phyloP scores from a whole-genome alignment of 129 eudicot species.

The Solidago caesia region DNA sequence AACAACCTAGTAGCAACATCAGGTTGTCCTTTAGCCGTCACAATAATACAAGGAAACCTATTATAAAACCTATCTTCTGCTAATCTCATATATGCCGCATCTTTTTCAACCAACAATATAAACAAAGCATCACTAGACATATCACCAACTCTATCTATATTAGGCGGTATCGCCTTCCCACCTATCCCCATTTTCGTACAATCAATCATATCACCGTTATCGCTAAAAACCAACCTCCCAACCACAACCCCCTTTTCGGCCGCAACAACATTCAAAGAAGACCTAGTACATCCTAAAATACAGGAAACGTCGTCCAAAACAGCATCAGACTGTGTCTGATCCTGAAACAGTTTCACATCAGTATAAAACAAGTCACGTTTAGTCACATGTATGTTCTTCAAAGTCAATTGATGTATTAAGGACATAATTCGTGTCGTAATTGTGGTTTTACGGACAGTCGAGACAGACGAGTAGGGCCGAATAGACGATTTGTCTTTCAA shows the following conservation, averaged over 20 bases:
- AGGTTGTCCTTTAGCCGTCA: conserved; percentile 88
- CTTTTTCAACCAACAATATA: conserved; percentile 81
- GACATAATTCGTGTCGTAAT: conserved; percentile 73
- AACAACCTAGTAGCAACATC: conserved; percentile 95
- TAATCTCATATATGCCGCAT: conserved; percentile 88
- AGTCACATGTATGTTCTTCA: conserved; percentile 77
- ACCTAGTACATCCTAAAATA: conserved; percentile 81
- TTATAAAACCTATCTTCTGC: conserved; percentile 92
- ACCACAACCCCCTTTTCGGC: conserved; percentile 96
- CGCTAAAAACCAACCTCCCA: conserved; percentile 73
- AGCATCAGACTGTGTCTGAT: conserved; percentile 77
- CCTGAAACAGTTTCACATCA: conserved; percentile 90
- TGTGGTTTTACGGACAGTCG: conserved; percentile 87
- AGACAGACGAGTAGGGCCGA: conserved; percentile 67
- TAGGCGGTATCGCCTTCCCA: conserved; percentile 91
- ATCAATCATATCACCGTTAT: conserved; percentile 92
- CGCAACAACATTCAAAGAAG: conserved; percentile 78
- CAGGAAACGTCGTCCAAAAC: conserved; percentile 89
- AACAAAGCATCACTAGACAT: conserved; percentile 94
- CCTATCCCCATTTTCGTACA: conserved; percentile 97
- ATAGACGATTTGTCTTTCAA: conserved; percentile 65
- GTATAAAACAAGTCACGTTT: conserved; percentile 92
- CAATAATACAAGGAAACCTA: conserved; percentile 83
- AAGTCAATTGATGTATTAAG: conserved; percentile 67
- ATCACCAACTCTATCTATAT: conserved; percentile 92